Base-by-base conservation (phyloP, 108 stramenopile genomes). In the Cyclotella distinguenda region DNA sequence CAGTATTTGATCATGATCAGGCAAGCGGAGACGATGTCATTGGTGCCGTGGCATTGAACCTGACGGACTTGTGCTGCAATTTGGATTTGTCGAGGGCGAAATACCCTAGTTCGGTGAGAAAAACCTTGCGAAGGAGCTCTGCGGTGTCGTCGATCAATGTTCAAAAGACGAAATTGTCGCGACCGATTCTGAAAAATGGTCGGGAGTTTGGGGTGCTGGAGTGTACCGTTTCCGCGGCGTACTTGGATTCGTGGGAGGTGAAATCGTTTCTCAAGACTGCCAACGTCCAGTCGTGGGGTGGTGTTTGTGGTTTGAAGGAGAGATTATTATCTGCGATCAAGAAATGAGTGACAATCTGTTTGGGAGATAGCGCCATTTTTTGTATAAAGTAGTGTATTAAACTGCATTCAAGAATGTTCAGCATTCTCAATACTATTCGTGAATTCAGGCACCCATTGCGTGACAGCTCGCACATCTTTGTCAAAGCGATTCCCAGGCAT, bases 1-100 rank as follows among this genome's bases (percentile, higher is more conserved):
- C 75, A 9, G 84, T 80, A 0, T 68, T 86, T 58, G 83, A 90
- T 45, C 68, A 66, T 30, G 86, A 87, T 64, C 34, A 44, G 11
- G 48, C 72, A 1, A 79, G 70, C 19, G 74, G 65, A 55, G 79
- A 82, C 45, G 80, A 84, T 45, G 44, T 81, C 5, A 67, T 84
- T 46, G 81, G 86, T 43, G 53, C 79, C 6, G 67, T 80, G 21
- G 76, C 76, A 12, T 60, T 87, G 36, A 87, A 82, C 52, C 32
- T 87, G 8, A 33, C 46, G 7, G 66, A 75, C 18, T 72, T 84
- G 58, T 69, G 68, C 44, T 77, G 50, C 10, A 43, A 69, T 10
- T 44, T 61, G 23, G 31, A 69, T 60, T 44, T n/a, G n/a, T n/a
- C n/a, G n/a, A n/a, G n/a, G n/a, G n/a, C 54, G 18, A 11, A 7